Evolutionary conservation across 2,329 filamentous ascomycete genomes (phyloP), one percentile per base, ranked within the genome.

Genomic region (Xylariaceae sp.): DNA sequence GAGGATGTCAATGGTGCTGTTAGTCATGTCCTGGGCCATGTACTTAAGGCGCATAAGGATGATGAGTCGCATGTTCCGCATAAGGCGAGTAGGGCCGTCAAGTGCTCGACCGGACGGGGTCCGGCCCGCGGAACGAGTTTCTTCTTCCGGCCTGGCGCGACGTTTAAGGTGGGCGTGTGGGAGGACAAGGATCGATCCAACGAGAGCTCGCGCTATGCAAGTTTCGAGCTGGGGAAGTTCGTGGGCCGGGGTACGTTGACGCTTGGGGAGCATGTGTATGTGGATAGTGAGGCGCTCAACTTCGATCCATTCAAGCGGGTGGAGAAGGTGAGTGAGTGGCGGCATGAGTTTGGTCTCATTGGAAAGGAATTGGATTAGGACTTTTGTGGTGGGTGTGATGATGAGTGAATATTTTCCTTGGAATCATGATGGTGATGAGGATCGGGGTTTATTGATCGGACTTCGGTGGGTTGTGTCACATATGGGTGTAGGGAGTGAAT

Each of bases 231-330:
- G 18, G 61, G 62, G 49, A 58, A 48, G 15, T 60, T 67, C 15
- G 34, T 70, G 9, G 64, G 66, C 15, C 59, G 61, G 3, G 65
- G 68, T 2, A 66, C 50, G 1, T 44, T 72, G 37, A 70, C 61
- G 9, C 64, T 72, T 1, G 68, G 67, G 5, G 60, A 67, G 2
- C 66, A 66, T 15, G 68, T 73, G 5, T 69, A 68, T 44, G 70
- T 73, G 6, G 71, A 73, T 42, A 72, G 69, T 51, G 71, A 73
- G 57, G 68, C 65, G 4, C 66, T 73, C 51, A 74, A 73, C 51
- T 63, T 67, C 51, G 71, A 74, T 54, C 71, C 66, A n/a, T 72
- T 69, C 66, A 67, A 68, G 62, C 68, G 69, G 60, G 66, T 66
- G 3, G 67, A 68, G 44, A 69, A 67, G 55, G 66, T 73, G 1